Conservation (phyloP, 306 rosid species). For the Cucurbita maxima region DNA sequence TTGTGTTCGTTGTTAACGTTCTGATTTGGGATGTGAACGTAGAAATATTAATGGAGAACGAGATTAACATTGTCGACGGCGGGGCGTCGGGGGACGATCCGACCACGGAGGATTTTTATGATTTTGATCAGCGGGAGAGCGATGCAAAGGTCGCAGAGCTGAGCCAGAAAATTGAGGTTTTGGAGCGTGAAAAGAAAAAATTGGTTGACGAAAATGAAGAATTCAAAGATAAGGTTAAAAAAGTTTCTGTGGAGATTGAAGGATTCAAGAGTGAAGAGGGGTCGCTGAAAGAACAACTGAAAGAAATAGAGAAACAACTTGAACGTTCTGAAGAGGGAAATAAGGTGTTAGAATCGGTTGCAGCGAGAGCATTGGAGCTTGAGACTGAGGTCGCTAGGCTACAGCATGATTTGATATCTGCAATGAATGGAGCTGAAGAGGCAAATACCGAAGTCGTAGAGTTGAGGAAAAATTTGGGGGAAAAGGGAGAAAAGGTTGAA, state of each 20-base stretch:
- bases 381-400: constrained; percentile 71
- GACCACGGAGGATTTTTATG: constrained; percentile 20
- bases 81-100: constrained; percentile 9
- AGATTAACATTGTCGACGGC: constrained; percentile 24
- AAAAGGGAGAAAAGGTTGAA: constrained; percentile 35
- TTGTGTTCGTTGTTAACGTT: neutral
- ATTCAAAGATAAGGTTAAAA: constrained; percentile 30
- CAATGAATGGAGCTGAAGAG: constrained; percentile 33
- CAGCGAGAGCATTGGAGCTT: constrained; percentile 49
- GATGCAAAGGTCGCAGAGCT: constrained; percentile 12
- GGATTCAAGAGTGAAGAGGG: constrained; percentile 23
- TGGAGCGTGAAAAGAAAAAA: constrained; percentile 43
- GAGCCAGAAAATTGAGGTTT: constrained; percentile 26
- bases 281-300: constrained; percentile 30
- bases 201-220: constrained; percentile 30
- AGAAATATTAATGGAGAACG: constrained; percentile 43
- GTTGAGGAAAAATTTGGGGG: constrained; percentile 33
- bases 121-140: constrained; percentile 25
- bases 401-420: constrained; percentile 43
- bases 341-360: constrained; percentile 33
- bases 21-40: neutral
- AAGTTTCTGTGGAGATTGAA: constrained; percentile 31
- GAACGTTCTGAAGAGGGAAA: constrained; percentile 22
- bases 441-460: constrained; percentile 24
- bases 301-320: constrained; percentile 33